Base-by-base conservation (phyloP, 371 early-diverging fungal species). In the Funneliformis caledonium region DNA sequence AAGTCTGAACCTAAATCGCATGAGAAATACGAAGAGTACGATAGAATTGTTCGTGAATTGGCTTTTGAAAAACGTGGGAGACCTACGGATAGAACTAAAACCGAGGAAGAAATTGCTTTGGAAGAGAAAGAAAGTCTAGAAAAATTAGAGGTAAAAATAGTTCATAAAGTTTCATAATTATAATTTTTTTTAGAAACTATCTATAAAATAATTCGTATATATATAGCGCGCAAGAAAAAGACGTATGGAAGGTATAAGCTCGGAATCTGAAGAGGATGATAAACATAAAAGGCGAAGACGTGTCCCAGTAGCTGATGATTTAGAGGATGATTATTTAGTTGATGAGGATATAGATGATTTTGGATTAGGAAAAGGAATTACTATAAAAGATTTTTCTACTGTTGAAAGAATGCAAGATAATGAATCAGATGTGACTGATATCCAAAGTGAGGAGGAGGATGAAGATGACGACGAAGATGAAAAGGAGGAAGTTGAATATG, bases 31-130 rank as follows among this genome's bases (percentile, higher is more conserved):
- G 50, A 72, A 22, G 31, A 47, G 22, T 99, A 97, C 83, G 97
- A 98, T 83, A 84, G 83, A 65, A 88, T 91, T 45, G 88, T 99
- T 26, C 88, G 91, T n/a, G 93, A 94, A 72, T 85, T 99, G 47
- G 92, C 90, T 1, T 90, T 86, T 81, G 98, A 98, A 67, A 88
- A 91, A 82, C 94, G 96, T 60, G 97, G 95, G 1, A 87, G 89
- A 82, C 96, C 98, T 9, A 92, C 96, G 42, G 96, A 99, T 82
- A 93, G 98, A 31, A 84, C 94, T 59, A 97, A 98, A 90, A 95
- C 96, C 22, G 97, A 97, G 83, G 97, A 96, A 80, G 99, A 99
- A 85, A 80, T 93, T 72, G 96, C 96, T 8, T 81, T 91, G 56
- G 97, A 96, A 80, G 96, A 95, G 76, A 92, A 93, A 81, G 88